Evolutionary conservation across 331 rosid species (phyloP).

Genomic region (Ulmus americana): DNA sequence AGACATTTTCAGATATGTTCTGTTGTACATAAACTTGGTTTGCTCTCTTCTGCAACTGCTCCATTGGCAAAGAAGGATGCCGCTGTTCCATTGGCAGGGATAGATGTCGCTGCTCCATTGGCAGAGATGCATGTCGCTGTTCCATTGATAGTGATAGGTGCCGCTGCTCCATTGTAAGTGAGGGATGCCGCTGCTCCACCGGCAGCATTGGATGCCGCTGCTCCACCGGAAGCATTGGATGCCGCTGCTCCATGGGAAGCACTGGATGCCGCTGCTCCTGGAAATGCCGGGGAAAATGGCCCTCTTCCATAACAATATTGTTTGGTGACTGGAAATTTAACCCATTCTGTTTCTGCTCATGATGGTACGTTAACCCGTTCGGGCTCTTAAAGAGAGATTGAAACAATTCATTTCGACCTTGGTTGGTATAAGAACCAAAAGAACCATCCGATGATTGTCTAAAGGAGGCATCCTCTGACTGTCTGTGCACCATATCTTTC

Average conservation of each 20-base stretch:
- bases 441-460: constrained; percentile 38
- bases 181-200: constrained; percentile 44
- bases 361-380: constrained; percentile 51
- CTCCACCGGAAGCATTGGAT: constrained; percentile 20
- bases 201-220: constrained; percentile 37
- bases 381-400: constrained; percentile 66
- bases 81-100: constrained; percentile 59
- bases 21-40: constrained; percentile 46
- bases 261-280: constrained; percentile 57
- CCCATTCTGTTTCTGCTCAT: constrained; percentile 50
- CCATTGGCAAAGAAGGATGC: constrained; percentile 51
- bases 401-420: constrained; percentile 59
- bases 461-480: constrained; percentile 43
- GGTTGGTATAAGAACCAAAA: constrained; percentile 59
- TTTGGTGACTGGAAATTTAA: constrained; percentile 49
- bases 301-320: constrained; percentile 43
- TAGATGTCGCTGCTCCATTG: constrained; percentile 44
- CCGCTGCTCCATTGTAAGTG: constrained; percentile 39
- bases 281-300: constrained; percentile 57
- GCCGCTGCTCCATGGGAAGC: constrained; percentile 46
- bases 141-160: constrained; percentile 54
- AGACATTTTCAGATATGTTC: constrained; percentile 44
- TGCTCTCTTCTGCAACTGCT: constrained; percentile 52
- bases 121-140: constrained; percentile 18
- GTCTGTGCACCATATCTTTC: constrained; percentile 46